A percentile compares a stretch with the other conserved stretches of the same genome.
These are phyloP conservation scores for Metschnikowia reukaufii DNA, from an alignment of 805 yeast genomes.

Conservation along the genomic window DNA sequence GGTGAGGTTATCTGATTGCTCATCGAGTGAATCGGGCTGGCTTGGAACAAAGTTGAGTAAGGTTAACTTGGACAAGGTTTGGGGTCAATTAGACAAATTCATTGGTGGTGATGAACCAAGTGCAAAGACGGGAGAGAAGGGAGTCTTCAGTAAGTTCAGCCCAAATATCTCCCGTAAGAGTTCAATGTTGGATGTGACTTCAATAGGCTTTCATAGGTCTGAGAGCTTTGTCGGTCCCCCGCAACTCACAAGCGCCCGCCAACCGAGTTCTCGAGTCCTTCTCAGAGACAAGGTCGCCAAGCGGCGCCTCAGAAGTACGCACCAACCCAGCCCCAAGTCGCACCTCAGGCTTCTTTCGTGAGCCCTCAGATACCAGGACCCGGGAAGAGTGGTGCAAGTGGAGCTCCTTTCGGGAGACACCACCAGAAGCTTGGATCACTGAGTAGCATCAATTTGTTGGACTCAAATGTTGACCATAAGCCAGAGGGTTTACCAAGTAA, in stretches of 20 bases:
- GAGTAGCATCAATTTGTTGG: constrained; percentile 13
- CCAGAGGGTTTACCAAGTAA: neutral
- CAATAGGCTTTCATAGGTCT: constrained; percentile 1
- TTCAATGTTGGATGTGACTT: constrained; percentile 37
- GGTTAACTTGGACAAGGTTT: constrained; percentile 74
- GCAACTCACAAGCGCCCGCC: constrained; percentile 10
- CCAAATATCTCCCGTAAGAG: constrained; percentile 64
- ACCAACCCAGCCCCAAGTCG: neutral
- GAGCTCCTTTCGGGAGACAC: constrained; percentile 7
- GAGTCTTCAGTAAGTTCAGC: constrained; percentile 69
- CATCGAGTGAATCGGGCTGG: constrained; percentile 62
- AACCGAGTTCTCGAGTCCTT: constrained; percentile 15
- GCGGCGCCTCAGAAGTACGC: constrained; percentile 6
- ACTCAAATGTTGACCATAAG: constrained; percentile 2
- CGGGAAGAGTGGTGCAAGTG: neutral
- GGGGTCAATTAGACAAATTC: constrained; percentile 88
- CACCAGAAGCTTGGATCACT: constrained; percentile 11
- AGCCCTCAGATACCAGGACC: neutral
- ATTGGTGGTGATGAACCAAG: constrained; percentile 74
- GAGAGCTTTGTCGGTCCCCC: constrained; percentile 8
- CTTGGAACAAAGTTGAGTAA: constrained; percentile 54
- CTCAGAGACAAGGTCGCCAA: constrained; percentile 8
- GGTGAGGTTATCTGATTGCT: constrained; percentile 47
- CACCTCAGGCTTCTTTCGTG: constrained; percentile 7
- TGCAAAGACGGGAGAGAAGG: constrained; percentile 42